Evolutionary conservation across 208 protist genomes (phyloP), one percentile per base, ranked within the genome.

Genomic region (Borovskyia barvae): DNA sequence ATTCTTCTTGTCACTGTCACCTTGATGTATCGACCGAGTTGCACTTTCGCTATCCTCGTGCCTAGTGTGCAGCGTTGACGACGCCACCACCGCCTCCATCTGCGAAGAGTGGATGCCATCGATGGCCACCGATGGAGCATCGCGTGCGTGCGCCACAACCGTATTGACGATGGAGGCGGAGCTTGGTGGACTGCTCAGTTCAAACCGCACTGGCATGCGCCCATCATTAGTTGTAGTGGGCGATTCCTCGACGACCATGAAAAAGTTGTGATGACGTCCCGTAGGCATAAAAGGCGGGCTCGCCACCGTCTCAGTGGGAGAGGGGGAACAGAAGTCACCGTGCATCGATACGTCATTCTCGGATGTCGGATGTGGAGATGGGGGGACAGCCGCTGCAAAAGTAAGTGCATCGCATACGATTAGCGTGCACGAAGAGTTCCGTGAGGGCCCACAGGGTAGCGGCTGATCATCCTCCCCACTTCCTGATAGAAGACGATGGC

Each of bases 231-330:
- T n/a, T n/a, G n/a, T n/a, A n/a, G n/a, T n/a, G n/a, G n/a, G n/a
- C n/a, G n/a, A n/a, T n/a, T 75, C 59, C 2, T 29, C 45, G 48
- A 61, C 50, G 6, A 55, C 26, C 56, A 69, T 63, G 36, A 76
- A 75, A 40, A 80, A 72, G 43, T 42, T 48, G 48, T 80, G 74
- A 32, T 76, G 45, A 3, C 68, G 61, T 3, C 53, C 41, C 14
- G 56, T 75, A 20, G 74, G 74, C 15, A 72, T 40, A 26, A 72
- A 76, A 5, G 74, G 66, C 22, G 74, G 67, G 12, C 62, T 58
- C 17, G 54, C 54, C 9, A 64, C 49, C 35, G 35, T 66, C 39
- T 62, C 48, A 1, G 47, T 29, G 17, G 47, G 46, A 4, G 63
- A 50, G 45, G 28, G 19, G 26, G 15, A 6, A 30, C 5, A 15